Base-by-base conservation (phyloP, 495 filamentous ascomycete species). In the Hypoxylon lienhwacheense region DNA sequence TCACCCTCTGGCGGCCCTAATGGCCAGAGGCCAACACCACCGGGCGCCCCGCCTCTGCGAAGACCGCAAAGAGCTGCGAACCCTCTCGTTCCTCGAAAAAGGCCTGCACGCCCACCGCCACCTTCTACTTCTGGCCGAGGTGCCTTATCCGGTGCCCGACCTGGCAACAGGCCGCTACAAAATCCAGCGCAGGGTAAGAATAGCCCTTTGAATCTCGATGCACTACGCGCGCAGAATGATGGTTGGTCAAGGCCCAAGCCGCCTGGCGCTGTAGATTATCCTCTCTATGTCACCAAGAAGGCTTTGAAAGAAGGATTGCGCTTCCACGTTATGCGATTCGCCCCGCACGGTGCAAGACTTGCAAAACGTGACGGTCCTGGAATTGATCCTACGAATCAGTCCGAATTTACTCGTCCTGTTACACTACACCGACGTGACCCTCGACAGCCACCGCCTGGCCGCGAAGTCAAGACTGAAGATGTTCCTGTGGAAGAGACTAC, bases 401-500 rank as follows among this genome's bases (percentile, higher is more conserved):
- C 84, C 1, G 82, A 95, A 44, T 98, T 97, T 61, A 86, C 87
- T 7, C 81, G 90, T 32, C 93, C 93, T 0, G 87, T 98, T 12
- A 80, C 89, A 12, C 71, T 97, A 34, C 91, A 96, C 67, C 86
- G 93, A 26, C 86, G 92, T 6, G 90, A 96, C 66, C 91, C 92
- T n/a, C 80, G 87, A 37, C 79, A 86, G 45, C 81, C 84, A 32
- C 77, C 83, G 4, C 74, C 77, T 10, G 73, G 79, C 7, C 76
- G 74, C 21, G 73, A 73, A 20, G 70, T 69, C 7, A 76, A 84
- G 50, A n/a, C n/a, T n/a, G 78, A 79, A 53, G 81, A 85, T 43
- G 76, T 79, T 36, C 75, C 83, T 20, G 74, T 72, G 4, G 76
- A 77, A 29, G 52, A 54, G 16, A 65, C 66, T 12, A 66, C 59